Evolutionary conservation across 1,284 basidiomycete species (phyloP), one percentile per base, ranked within the genome.

Genomic region (Cutaneotrichosporon cutaneum): DNA sequence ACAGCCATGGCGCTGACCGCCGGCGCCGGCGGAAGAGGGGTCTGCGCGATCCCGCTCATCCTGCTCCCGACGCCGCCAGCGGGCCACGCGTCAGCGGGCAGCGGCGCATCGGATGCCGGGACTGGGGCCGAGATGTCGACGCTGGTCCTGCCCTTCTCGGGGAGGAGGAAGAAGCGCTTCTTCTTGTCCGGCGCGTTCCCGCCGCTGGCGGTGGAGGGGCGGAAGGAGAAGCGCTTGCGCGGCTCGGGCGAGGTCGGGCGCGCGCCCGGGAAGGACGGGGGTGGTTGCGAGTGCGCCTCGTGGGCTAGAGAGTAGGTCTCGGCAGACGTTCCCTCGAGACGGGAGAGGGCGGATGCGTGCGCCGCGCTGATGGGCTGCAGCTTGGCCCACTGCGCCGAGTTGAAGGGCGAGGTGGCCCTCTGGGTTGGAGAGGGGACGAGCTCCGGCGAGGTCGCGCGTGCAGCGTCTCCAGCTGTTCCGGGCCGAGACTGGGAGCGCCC

Each of bases 141-240:
- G 18, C 14, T 24, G 16, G n/a, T 5, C 22, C 11, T 24, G 22
- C 8, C 30, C 30, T 30, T 47, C 10, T 47, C 45, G 22, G 45
- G 45, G 45, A 47, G 48, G 16, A 51, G 48, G 4, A 16, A 30
- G 48, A 51, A 51, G 27, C 48, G 48, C 27, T 51, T 51, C 48
- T 51, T 51, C 27, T 27, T n/a, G 4, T 27, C 10, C 8, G 24
- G 22, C 10, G 24, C 2, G 9, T 13, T 16, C 5, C 22, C 22
- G 47, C 48, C 27, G 13, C 18, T 21, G 1, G 47, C 13, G 1
- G 47, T 48, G 14, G 48, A 32, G 18, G 48, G 18, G 18, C 48
- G 48, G 26, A 51, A 27, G 4, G 48, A 51, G 48, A 51, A 51
- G 27, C 48, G 48, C 18, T 32, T 51, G 16, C 48, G 48, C 13